Base-by-base conservation (phyloP, 306 rosid genomes). In the Glycyrrhiza uralensis region DNA sequence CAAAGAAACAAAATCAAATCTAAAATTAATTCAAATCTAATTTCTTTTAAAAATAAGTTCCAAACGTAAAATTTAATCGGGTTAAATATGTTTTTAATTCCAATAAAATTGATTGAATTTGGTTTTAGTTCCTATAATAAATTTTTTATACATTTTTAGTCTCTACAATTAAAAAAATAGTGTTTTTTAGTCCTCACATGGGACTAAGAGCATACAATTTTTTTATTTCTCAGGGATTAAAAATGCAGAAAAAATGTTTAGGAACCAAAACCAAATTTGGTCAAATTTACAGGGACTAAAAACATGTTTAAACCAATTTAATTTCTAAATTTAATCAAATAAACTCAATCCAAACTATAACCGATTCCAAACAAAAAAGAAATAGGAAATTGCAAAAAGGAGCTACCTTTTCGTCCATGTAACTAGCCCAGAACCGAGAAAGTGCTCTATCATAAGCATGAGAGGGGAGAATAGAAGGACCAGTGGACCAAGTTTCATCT, bases 391-490 rank as follows among this genome's bases (percentile, higher is more conserved):
- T 44, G 15, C 39, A 70, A 36, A 54, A 57, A 70, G 38, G 7
- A n/a, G 5, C 39, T 75, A 87, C 96, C 86, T 85, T 89, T 7
- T 77, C 76, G 17, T 87, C 89, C 23, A 80, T 15, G 39, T 81
- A 84, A 38, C 80, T 42, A 70, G 83, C 88, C 96, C 89, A 89
- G 14, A 89, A 89, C 19, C 87, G 72, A 24, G 86, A 77, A 45
- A 76, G 5, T 13, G 87, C 85, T 17, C 87, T 83, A 30, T 85
- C 90, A 42, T 85, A 78, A 23, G 86, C 35, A 41, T 87, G 60
- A 22, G 86, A 69, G 14, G 96, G 85, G 1, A 90, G 87, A 23
- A 90, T 75, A 3, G 92, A 78, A 12, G 79, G 76, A 7, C 54
- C 79, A 19, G 72, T 42, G 8, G 82, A 3, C 89, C 90, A 87